phyloP scores from a whole-genome alignment of 371 early-diverging fungal genomes.

The Mortierella sp. region DNA sequence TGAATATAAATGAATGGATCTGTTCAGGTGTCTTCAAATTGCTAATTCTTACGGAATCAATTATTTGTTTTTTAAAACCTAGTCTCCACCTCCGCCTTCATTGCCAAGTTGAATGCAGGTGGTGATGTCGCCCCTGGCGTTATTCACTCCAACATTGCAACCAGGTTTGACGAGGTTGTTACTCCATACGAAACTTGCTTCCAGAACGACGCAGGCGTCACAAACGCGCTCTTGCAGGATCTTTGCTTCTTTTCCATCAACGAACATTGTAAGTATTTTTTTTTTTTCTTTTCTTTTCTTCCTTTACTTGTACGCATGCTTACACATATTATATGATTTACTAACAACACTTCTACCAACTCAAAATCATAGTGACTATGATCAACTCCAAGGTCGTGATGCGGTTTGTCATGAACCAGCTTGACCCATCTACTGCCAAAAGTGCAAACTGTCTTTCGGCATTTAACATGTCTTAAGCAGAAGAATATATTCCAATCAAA shows the following conservation, averaged over 20 bases:
- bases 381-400: slow-evolving; percentile 40
- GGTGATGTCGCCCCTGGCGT: slow-evolving; percentile 38
- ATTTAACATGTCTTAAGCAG: background rate
- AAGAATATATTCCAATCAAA: background rate
- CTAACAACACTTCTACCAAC: background rate
- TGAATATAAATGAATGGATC: background rate
- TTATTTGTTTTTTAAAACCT: background rate
- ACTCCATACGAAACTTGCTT: slow-evolving; percentile 35
- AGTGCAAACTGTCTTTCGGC: slow-evolving; percentile 35
- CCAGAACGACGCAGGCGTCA: slow-evolving; percentile 16
- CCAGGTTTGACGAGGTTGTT: slow-evolving; percentile 43
- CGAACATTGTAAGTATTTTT: slow-evolving; percentile 33
- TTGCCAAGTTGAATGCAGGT: slow-evolving; percentile 37
- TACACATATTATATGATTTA: too few species aligned
- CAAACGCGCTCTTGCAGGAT: slow-evolving; percentile 39
- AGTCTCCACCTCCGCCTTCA: slow-evolving; percentile 34
- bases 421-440: slow-evolving; percentile 40
- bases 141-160: slow-evolving; percentile 43
- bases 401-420: slow-evolving; percentile 37
- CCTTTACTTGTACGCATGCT: background rate
- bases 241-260: slow-evolving; percentile 37
- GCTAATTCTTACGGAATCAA: background rate
- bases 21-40: background rate
- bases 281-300: background rate
- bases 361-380: slow-evolving; percentile 24